Evolutionary conservation across 148 eudicot species (phyloP).

Genomic region (Pouteria glomerata): DNA sequence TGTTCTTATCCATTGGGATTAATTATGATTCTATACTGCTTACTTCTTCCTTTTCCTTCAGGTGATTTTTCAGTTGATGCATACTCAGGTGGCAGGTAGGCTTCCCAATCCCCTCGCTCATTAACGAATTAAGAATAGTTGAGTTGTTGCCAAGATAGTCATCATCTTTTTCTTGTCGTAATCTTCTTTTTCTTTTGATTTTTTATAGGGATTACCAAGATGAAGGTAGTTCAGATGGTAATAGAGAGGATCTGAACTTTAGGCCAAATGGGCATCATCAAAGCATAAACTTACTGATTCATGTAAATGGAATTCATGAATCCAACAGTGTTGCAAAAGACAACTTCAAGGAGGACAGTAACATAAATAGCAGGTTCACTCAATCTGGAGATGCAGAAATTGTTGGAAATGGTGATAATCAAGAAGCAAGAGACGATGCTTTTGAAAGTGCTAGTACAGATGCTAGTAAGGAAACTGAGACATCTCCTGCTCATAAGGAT

Average conservation of each 20-base stretch:
- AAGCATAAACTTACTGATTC: conserved; percentile 16
- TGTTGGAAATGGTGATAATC: conserved; percentile 8
- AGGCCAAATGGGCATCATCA: conserved; percentile 17
- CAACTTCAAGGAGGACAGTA: conserved; percentile 5
- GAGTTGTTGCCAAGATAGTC: background rate
- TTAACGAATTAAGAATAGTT: background rate
- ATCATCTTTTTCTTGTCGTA: background rate
- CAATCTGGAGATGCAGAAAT: conserved; percentile 13
- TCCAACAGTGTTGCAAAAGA: conserved; percentile 4
- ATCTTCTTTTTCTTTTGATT: background rate
- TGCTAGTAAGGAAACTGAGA: conserved; percentile 32
- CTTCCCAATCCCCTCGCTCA: background rate
- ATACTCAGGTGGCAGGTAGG: conserved; percentile 47
- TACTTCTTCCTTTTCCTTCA: conserved; percentile 25
- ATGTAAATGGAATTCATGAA: conserved; percentile 14
- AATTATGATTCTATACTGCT: background rate
- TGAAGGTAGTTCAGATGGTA: conserved; percentile 22
- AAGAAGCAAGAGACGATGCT: conserved; percentile 12
- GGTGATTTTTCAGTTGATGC: conserved; percentile 64
- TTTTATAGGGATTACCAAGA: conserved; percentile 31
- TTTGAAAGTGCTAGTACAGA: conserved; percentile 15
- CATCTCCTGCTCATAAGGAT: conserved; percentile 25
- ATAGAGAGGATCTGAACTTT: conserved; percentile 18
- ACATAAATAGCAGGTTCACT: conserved; percentile 7
- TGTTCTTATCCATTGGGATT: conserved; percentile 3